These are phyloP conservation scores for Trifolium subterraneum DNA, from an alignment of 306 rosid genomes.

Conservation along the genomic window DNA sequence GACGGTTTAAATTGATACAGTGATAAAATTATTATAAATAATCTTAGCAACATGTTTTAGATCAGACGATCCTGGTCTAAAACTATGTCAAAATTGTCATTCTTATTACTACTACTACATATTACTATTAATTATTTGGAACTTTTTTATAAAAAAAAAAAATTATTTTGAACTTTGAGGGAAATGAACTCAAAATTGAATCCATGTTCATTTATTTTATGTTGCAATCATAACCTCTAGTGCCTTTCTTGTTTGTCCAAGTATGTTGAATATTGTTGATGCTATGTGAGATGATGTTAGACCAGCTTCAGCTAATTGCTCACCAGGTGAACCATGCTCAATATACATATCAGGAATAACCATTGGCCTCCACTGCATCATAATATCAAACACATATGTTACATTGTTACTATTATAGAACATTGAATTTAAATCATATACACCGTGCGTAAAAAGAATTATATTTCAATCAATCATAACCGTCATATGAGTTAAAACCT, in stretches of 20 bases:
- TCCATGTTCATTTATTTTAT: constrained; percentile 6
- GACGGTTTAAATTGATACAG: too few relatives aligned
- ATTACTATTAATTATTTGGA: too few relatives aligned
- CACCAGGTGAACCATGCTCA: constrained; percentile 75
- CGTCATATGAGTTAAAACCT: not conserved
- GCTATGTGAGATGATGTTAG: constrained; percentile 87
- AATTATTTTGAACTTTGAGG: too few relatives aligned
- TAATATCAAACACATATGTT: not conserved
- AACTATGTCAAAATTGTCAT: too few relatives aligned
- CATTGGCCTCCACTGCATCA: constrained; percentile 88
- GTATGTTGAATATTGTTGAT: constrained; percentile 76
- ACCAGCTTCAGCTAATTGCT: constrained; percentile 73
- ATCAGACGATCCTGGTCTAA: too few relatives aligned
- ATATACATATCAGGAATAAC: constrained; percentile 84
- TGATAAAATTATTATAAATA: too few relatives aligned
- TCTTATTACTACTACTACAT: too few relatives aligned
- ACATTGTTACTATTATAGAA: not conserved
- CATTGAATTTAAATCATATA: not conserved
- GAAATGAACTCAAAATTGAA: not conserved
- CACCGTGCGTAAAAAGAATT: not conserved
- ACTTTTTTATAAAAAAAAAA: too few relatives aligned
- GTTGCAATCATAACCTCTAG: constrained; percentile 56
- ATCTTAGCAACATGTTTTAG: too few relatives aligned
- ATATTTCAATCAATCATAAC: not conserved
- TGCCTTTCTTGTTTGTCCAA: constrained; percentile 85